Evolutionary conservation across 495 filamentous ascomycete species (phyloP).

Genomic region (Xylaria curta): DNA sequence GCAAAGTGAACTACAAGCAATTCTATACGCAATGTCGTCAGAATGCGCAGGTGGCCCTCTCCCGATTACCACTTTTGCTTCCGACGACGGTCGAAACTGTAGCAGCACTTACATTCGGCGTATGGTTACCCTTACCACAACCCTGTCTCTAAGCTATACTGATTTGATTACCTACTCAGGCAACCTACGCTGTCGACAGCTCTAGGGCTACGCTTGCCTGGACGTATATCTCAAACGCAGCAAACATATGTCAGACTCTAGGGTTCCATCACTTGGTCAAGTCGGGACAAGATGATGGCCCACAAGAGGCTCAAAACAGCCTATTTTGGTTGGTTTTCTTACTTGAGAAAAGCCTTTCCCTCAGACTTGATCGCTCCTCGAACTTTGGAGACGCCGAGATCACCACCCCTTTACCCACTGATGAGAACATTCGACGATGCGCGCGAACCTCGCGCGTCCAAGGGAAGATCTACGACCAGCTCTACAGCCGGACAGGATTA

Average conservation of each 20-base stretch:
- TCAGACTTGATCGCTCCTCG: slow-evolving; percentile 35
- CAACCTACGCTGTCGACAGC: slow-evolving; percentile 40
- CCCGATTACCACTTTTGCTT: slow-evolving; percentile 34
- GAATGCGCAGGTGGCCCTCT: slow-evolving; percentile 29
- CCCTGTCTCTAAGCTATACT: background rate
- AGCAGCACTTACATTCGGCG: slow-evolving; percentile 35
- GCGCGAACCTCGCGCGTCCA: slow-evolving; percentile 52
- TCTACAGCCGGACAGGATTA: slow-evolving; percentile 56
- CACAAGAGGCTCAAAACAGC: slow-evolving; percentile 16
- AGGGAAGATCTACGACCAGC: slow-evolving; percentile 51
- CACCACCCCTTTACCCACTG: slow-evolving; percentile 34
- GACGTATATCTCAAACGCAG: slow-evolving; percentile 35
- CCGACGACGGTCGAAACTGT: slow-evolving; percentile 33
- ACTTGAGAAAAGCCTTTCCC: slow-evolving; percentile 35
- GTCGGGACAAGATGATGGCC: background rate
- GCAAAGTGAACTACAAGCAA: slow-evolving; percentile 12
- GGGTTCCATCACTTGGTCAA: slow-evolving; percentile 29
- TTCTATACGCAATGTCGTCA: slow-evolving; percentile 28
- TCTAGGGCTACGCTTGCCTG: slow-evolving; percentile 34
- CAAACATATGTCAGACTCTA: slow-evolving; percentile 32
- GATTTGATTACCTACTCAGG: slow-evolving; percentile 31
- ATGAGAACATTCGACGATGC: slow-evolving; percentile 31
- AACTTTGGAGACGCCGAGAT: slow-evolving; percentile 36
- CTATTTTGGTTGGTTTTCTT: slow-evolving; percentile 38
- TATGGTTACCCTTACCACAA: slow-evolving; percentile 7